Evolutionary conservation across 2,329 filamentous ascomycete species (phyloP).

Genomic region (Alternaria hordeiaustralica): DNA sequence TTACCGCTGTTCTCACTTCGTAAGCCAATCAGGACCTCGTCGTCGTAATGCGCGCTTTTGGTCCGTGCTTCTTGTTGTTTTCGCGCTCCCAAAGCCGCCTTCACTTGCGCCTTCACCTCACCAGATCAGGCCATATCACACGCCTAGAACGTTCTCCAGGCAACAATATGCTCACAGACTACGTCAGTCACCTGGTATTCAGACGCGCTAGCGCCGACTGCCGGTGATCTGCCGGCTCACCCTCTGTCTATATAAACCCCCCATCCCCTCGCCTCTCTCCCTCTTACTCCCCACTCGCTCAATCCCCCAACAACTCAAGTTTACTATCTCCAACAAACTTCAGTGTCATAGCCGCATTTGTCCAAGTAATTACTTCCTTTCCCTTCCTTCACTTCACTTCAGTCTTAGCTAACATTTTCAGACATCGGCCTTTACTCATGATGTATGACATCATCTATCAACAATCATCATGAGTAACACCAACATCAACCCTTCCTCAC

Average conservation of each 20-base stretch:
- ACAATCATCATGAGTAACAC: not conserved
- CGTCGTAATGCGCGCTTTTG: not conserved
- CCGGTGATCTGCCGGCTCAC: not conserved
- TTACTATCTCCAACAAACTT: not conserved
- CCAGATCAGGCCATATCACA: not conserved
- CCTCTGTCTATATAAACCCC: constrained; percentile 3
- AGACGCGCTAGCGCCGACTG: not conserved
- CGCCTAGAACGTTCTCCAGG: not conserved
- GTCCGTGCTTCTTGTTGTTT: not conserved
- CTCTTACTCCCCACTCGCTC: not conserved
- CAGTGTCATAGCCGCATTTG: not conserved
- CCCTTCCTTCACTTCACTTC: not conserved
- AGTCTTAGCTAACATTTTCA: not conserved
- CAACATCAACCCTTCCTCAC: not conserved
- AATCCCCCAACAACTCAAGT: not conserved
- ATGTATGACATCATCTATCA: constrained; percentile 2
- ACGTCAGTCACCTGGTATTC: not conserved
- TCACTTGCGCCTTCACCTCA: not conserved
- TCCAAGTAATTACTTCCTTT: not conserved
- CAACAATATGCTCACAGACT: not conserved
- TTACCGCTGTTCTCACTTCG: not conserved
- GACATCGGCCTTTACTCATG: constrained; percentile 1
- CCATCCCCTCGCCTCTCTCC: not conserved
- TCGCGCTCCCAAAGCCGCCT: not conserved
- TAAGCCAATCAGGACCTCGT: not conserved